These are phyloP conservation scores for Pseudopediastrum boryanum DNA, from an alignment of 139 green algal genomes.

Conservation along the genomic window DNA sequence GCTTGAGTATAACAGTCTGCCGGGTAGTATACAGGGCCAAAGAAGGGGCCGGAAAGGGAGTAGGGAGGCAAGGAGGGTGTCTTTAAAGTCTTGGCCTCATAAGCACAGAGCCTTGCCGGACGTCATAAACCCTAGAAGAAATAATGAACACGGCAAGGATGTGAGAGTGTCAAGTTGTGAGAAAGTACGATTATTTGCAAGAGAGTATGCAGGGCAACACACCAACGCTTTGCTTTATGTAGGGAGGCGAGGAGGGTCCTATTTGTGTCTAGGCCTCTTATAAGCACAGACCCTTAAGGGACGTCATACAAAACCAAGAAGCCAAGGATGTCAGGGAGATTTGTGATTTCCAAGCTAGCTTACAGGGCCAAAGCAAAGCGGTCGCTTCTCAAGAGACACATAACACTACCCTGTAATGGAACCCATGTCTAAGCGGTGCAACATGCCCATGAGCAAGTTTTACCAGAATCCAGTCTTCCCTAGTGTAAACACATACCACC, in stretches of 20 bases:
- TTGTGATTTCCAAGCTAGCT: neutral
- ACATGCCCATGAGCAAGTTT: too few relatives aligned
- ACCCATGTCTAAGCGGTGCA: too few relatives aligned
- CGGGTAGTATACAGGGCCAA: neutral
- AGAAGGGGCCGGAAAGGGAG: neutral
- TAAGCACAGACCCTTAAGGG: constrained; percentile 63
- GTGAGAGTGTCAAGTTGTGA: too few relatives aligned
- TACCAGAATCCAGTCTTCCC: too few relatives aligned
- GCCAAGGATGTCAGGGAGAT: neutral
- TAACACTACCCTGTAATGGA: too few relatives aligned
- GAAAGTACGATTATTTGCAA: too few relatives aligned
- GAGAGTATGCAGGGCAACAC: too few relatives aligned
- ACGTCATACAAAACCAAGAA: constrained; percentile 81
- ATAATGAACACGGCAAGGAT: neutral
- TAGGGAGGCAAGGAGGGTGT: constrained; percentile 60
- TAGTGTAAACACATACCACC: too few relatives aligned
- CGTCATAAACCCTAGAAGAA: too few relatives aligned
- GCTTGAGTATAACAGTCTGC: neutral
- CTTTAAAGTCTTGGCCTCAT: constrained; percentile 63
- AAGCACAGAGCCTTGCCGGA: neutral
- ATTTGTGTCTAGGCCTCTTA: constrained; percentile 75
- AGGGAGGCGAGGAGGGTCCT: constrained; percentile 60
- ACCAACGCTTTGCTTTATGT: constrained; percentile 42
- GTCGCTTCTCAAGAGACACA: too few relatives aligned
- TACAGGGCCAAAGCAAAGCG: neutral